These are phyloP conservation scores for Dalechampia spathulata DNA, from an alignment of 441 rosid species.

Conservation along the genomic window DNA sequence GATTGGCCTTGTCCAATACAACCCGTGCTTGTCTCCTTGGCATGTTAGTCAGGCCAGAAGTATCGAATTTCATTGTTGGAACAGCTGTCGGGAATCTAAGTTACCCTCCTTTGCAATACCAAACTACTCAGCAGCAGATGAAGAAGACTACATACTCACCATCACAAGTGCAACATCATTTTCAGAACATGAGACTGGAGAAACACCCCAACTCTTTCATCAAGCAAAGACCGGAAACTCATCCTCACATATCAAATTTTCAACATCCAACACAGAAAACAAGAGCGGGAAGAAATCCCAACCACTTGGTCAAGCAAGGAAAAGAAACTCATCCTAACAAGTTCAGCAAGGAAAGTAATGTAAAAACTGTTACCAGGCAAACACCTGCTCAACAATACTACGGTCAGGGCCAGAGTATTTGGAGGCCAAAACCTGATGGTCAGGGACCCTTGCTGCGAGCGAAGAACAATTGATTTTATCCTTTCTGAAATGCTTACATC, in stretches of 20 bases:
- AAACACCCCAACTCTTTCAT: slow-evolving; percentile 6
- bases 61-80: slow-evolving; percentile 20
- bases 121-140: neutral
- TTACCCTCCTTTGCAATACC: slow-evolving; percentile 7
- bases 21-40: slow-evolving; percentile 21
- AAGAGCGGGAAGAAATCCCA: neutral
- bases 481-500: too few relatives aligned
- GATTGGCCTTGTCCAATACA: slow-evolving; percentile 28
- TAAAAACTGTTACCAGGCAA: neutral
- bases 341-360: neutral
- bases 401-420: slow-evolving; percentile 29
- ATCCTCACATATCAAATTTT: neutral
- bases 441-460: too few relatives aligned
- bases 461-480: too few relatives aligned
- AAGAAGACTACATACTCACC: slow-evolving; percentile 10
- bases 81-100: slow-evolving; percentile 14
- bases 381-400: slow-evolving; percentile 16
- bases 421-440: slow-evolving; percentile 51
- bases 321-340: neutral
- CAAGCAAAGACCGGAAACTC: slow-evolving; percentile 9
- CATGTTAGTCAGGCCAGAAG: slow-evolving; percentile 34
- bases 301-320: neutral
- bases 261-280: neutral
- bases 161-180: slow-evolving; percentile 15
- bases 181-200: slow-evolving; percentile 13